phyloP scores from a whole-genome alignment of 306 rosid species.

The Trifolium repens region DNA sequence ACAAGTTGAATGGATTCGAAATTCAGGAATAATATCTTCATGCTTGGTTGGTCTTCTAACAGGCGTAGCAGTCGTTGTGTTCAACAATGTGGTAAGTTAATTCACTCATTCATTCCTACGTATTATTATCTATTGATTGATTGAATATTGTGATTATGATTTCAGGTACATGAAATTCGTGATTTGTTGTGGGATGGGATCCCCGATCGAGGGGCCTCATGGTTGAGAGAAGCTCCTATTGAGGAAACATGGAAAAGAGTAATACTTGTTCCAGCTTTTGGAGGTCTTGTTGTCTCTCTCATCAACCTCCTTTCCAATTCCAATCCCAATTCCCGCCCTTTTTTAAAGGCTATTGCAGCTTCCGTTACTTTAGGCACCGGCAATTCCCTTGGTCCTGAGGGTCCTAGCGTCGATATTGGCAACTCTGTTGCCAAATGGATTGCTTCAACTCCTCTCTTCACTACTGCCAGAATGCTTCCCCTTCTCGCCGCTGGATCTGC shows the following conservation, averaged over 20 bases:
- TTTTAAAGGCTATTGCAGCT: slow-evolving; percentile 76
- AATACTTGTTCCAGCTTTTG: slow-evolving; percentile 75
- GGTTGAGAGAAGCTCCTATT: slow-evolving; percentile 76
- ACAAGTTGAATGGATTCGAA: slow-evolving; percentile 47
- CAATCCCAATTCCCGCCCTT: slow-evolving; percentile 62
- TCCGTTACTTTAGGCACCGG: slow-evolving; percentile 88
- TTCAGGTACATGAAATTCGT: slow-evolving; percentile 80
- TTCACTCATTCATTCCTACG: not conserved
- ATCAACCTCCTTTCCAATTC: slow-evolving; percentile 54
- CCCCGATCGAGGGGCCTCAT: slow-evolving; percentile 78
- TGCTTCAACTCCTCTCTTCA: slow-evolving; percentile 49
- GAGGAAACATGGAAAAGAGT: slow-evolving; percentile 67
- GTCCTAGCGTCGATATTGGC: slow-evolving; percentile 93
- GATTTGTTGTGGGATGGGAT: slow-evolving; percentile 84
- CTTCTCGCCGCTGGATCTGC: slow-evolving; percentile 91
- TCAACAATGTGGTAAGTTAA: slow-evolving; percentile 67
- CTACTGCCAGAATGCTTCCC: slow-evolving; percentile 58
- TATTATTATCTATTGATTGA: not conserved
- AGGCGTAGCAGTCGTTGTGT: slow-evolving; percentile 76
- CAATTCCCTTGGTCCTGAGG: slow-evolving; percentile 90
- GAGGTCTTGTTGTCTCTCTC: slow-evolving; percentile 66
- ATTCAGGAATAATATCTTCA: slow-evolving; percentile 66
- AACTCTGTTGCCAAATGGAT: slow-evolving; percentile 81
- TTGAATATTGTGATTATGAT: not conserved
- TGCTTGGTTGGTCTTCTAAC: slow-evolving; percentile 92